phyloP scores from a whole-genome alignment of 1,284 basidiomycete species.

The Naganishia cerealis region DNA sequence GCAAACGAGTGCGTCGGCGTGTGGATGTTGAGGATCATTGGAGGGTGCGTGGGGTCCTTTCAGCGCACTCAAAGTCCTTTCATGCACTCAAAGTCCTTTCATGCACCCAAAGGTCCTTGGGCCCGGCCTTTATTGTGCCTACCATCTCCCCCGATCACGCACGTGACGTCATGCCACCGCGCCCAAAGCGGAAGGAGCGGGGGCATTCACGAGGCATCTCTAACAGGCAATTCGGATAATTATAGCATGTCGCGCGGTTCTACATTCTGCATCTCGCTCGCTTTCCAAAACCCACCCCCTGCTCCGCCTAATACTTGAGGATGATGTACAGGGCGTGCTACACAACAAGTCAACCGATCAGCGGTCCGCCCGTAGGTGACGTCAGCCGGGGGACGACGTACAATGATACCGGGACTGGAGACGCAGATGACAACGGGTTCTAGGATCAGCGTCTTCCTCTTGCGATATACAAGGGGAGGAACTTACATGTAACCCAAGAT shows the following conservation, averaged over 20 bases:
- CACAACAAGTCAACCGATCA: background rate
- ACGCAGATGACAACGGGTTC: background rate
- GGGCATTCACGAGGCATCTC: background rate
- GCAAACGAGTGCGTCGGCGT: conserved; percentile 48
- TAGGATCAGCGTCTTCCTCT: conserved; percentile 1
- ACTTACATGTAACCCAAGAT: conserved; percentile 29
- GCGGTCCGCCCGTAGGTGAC: background rate
- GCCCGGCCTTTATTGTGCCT: no score
- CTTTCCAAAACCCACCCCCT: background rate
- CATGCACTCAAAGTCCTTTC: no score
- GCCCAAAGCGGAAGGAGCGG: background rate
- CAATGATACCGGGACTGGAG: conserved; percentile 31
- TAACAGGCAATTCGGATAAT: no score
- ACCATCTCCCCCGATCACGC: no score
- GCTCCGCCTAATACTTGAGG: conserved; percentile 45
- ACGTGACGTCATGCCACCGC: conserved; percentile 4
- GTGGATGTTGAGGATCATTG: conserved; percentile 47
- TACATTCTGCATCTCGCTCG: no score
- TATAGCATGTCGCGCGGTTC: no score
- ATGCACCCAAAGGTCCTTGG: no score
- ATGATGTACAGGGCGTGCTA: conserved; percentile 36
- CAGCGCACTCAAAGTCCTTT: no score
- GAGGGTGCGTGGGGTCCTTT: conserved; percentile 12
- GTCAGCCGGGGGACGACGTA: background rate
- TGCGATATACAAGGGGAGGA: background rate